Base-by-base conservation (phyloP, 2,329 filamentous ascomycete genomes). In the Penicillium griseofulvum region DNA sequence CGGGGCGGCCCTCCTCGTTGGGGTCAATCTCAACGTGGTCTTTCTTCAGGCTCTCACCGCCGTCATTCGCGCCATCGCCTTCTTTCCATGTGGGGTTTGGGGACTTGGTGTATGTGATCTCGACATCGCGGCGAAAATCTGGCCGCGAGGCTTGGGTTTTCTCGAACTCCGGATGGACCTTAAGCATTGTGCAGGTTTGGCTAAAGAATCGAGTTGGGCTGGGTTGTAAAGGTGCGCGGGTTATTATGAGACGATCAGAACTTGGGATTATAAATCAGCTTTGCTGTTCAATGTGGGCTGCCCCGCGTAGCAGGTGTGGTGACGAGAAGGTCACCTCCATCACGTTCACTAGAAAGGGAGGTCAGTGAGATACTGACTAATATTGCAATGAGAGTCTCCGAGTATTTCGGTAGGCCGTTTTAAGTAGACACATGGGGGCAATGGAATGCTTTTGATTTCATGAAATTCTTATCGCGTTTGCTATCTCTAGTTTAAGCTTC, bases 1-100 rank as follows among this genome's bases (percentile, higher is more conserved):
- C 75, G 0, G 85, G 81, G 0, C 92, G 83, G 31, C 86, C 89
- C 28, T 85, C 77, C 53, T 81, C 87, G 71, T 92, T 86, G 0
- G 92, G 92, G 72, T 96, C 87, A 65, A 97, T 96, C 68, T 86
- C 78, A 61, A 93, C 74, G 75, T 96, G 90, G 1, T 77, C 71
- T 56, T 84, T 83, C 52, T 77, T 69, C 59, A 83, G 66, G 53
- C 74, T 73, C 47, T 75, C 76, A 12, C 80, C 79, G 17, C 72
- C 69, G 58, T 78, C 74, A 29, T 74, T 79, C 3, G 68, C 73
- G 4, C 76, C 76, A 22, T 74, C 68, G 19, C 76, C 77, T 38
- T 72, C 62, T 31, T 73, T 73, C 77, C 77, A 79, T 5, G 66
- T 56, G 2, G 74, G 73, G 46, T 74, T 71, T 10, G 71, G 71